phyloP scores from a whole-genome alignment of 768 basidiomycete genomes.

The Agrocybe chaxingu region DNA sequence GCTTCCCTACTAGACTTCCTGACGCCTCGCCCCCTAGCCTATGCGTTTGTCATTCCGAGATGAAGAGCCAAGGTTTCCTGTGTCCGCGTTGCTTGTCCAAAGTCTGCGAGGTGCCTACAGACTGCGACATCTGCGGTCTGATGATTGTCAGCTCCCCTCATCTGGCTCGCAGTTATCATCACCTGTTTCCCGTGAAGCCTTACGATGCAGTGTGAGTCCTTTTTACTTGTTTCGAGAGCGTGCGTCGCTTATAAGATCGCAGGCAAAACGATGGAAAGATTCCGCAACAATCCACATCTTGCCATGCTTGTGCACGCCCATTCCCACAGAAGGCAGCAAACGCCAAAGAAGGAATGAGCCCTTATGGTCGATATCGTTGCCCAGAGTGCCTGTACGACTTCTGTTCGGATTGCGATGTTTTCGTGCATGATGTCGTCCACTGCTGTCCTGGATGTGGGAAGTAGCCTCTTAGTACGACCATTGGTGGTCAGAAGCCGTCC shows the following conservation, averaged over 20 bases:
- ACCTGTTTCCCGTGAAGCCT: slow-evolving; percentile 90
- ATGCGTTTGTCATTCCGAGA: slow-evolving; percentile 90
- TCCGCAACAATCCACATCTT: slow-evolving; percentile 36
- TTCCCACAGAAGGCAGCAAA: slow-evolving; percentile 51
- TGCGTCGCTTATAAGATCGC: neutral
- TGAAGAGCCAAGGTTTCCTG: slow-evolving; percentile 91
- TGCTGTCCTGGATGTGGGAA: slow-evolving; percentile 87
- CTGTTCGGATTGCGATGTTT: slow-evolving; percentile 94
- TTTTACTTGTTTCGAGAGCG: neutral
- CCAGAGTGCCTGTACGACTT: slow-evolving; percentile 84
- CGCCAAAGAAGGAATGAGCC: slow-evolving; percentile 68
- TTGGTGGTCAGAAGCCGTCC: neutral
- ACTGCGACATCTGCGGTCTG: slow-evolving; percentile 94
- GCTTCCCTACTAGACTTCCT: slow-evolving; percentile 91
- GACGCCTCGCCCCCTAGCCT: slow-evolving; percentile 79
- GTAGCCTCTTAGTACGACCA: slow-evolving; percentile 15
- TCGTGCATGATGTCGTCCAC: slow-evolving; percentile 93
- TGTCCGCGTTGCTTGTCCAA: slow-evolving; percentile 93
- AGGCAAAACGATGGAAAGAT: slow-evolving; percentile 39
- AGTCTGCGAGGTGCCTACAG: slow-evolving; percentile 97
- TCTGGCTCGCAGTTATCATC: slow-evolving; percentile 92
- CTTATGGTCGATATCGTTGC: slow-evolving; percentile 86
- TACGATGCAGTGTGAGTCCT: slow-evolving; percentile 76
- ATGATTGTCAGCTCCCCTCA: slow-evolving; percentile 99
- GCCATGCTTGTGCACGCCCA: slow-evolving; percentile 75